Evolutionary conservation across 345 rosid species (phyloP).

Genomic region (Ceriops zippeliana): DNA sequence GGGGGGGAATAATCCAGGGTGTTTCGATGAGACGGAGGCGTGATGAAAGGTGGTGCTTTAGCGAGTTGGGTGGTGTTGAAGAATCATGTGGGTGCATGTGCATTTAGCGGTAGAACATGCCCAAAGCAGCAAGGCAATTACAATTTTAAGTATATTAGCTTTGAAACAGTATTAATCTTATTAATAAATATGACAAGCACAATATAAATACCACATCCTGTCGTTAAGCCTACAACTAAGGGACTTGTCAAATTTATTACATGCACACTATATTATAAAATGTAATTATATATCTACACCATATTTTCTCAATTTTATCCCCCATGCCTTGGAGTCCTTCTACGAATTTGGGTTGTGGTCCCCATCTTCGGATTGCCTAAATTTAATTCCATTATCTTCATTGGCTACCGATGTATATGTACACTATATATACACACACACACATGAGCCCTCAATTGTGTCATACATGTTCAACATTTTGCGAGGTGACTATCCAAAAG

Average conservation of each 20-base stretch:
- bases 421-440: conserved; percentile 22
- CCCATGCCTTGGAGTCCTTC: conserved; percentile 38
- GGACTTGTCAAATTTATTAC: no score
- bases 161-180: no score
- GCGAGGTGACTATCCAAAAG: background rate
- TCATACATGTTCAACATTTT: conserved; percentile 13
- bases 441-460: conserved; percentile 13
- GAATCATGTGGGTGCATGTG: conserved; percentile 94
- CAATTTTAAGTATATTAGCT: conserved; percentile 45
- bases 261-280: no score
- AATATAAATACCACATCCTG: no score
- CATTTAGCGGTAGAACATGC: conserved; percentile 72
- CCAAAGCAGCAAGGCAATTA: conserved; percentile 30
- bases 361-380: conserved; percentile 7
- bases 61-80: conserved; percentile 30
- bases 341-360: conserved; percentile 18
- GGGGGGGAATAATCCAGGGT: conserved; percentile 73
- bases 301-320: conserved; percentile 33
- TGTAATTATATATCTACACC: no score
- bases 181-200: no score
- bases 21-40: conserved; percentile 42
- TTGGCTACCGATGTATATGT: conserved; percentile 21
- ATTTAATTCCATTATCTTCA: conserved; percentile 28
- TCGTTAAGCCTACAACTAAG: no score
- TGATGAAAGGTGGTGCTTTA: conserved; percentile 23